Evolutionary conservation across 176 grass and related monocot species (phyloP), one percentile per base, ranked within the genome.

Genomic region (Aechmea fasciata): DNA sequence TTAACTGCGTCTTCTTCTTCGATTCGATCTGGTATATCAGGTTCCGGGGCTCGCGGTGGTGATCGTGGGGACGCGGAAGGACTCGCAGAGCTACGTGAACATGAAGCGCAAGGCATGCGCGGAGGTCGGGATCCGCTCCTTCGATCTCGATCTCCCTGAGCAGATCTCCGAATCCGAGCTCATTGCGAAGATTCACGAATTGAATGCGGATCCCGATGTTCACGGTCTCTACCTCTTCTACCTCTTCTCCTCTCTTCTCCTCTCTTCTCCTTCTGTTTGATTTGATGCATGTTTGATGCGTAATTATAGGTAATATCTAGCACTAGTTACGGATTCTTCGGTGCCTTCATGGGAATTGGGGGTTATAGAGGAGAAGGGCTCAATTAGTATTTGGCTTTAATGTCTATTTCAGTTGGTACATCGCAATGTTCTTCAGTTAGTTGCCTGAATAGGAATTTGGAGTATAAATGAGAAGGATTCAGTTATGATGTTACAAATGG

Each of bases 61-160:
- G 72, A 97, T 97, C 78, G 94, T 97, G 48, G 89, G 94, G 57
- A 87, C 63, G 69, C 67, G 89, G 78, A 97, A 92, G 74, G 94
- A 97, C 82, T 92, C 94, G 68, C 89, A 92, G 83, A 90, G 80
- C 61, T 92, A 92, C 65, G 94, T 97, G 29, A 64, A 66, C 20
- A 97, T 85, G 86, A 97, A 97, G 84, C 80, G 89, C 63, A 93
- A 90, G 84, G 94, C 89, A 57, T 97, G 94, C 83, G 79, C 86
- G 49, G 94, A 97, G 86, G 89, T 76, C 13, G 94, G 94, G 26
- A 88, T 97, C 85, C 57, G 89, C 67, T 87, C 86, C 54, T 13
- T 97, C 73, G 81, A 92, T 59, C 19, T 97, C 62, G 94, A 97
- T 75, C 86, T 92, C 65, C 82, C 86, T 13, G 86, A 97, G 89